Evolutionary conservation across 768 basidiomycete species (phyloP), one percentile per base, ranked within the genome.

Genomic region (Boletellus ananiceps): DNA sequence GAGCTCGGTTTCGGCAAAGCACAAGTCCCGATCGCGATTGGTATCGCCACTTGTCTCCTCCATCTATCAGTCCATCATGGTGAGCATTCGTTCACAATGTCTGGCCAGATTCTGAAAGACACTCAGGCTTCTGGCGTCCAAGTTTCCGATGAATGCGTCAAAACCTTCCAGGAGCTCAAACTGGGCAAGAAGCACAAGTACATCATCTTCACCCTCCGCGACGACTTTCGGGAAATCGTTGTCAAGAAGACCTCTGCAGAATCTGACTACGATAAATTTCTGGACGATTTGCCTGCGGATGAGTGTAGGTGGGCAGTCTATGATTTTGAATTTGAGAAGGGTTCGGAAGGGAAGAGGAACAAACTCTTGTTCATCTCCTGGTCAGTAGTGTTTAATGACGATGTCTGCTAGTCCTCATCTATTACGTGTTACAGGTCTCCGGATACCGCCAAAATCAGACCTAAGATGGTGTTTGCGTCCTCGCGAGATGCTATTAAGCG

Each of bases 401-500:
- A 12, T 7, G 4, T 33, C 15, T 9, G 29, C 21, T 31, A 7
- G 16, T 41, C 3, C 33, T 52, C 29, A 48, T 31, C 35, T 37
- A 32, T 44, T 8, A 3, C 18, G 16, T 25, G 11, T 16, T 32
- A 15, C 62, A 97, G 95, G 95, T 77, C 84, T 15, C 94, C 96
- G 52, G 93, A 96, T 60, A 67, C 64, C 18, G 84, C 93, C 38
- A 88, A 82, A 74, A 75, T 95, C 68, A 93, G 84, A 73, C 70
- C 78, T 64, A 97, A 94, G 86, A 97, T 98, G 94, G 63, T 96
- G 59, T 88, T 80, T 69, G 87, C 95, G n/a, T 84, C 91, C 19
- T 97, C 95, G 44, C 87, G 84, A 65, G 88, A 92, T 13, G 86
- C 85, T 5, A 70, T 99, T 47, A 80, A 81, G 63, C 79, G 78